These are phyloP conservation scores for Durio zibethinus DNA, from an alignment of 345 rosid genomes.

Conservation along the genomic window DNA sequence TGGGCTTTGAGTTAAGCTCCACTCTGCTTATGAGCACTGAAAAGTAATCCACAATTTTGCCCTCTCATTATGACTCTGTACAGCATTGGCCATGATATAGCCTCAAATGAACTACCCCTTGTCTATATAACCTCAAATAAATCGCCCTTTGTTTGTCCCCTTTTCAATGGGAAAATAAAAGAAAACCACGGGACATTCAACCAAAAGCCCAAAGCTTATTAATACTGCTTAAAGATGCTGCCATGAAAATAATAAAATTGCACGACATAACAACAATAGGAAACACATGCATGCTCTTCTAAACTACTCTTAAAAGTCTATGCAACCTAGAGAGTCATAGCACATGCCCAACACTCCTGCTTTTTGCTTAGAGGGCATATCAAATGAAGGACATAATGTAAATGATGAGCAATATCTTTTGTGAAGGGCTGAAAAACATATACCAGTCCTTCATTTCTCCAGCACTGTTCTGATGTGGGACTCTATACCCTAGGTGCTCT, in stretches of 20 bases:
- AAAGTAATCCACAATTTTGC: neutral
- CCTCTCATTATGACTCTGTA: neutral
- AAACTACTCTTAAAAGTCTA: neutral
- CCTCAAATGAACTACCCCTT: neutral
- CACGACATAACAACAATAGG: neutral
- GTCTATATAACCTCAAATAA: neutral
- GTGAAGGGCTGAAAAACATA: neutral
- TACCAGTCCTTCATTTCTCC: neutral
- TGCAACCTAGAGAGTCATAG: neutral
- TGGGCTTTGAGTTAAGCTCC: neutral
- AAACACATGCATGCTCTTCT: neutral
- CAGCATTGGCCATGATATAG: neutral
- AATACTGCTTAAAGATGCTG: neutral
- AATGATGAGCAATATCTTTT: neutral
- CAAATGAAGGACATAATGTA: neutral
- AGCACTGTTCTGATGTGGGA: neutral
- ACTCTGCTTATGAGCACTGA: neutral
- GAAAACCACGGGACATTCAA: neutral
- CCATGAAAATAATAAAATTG: neutral
- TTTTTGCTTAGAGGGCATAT: neutral
- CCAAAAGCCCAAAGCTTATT: neutral
- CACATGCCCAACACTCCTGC: neutral
- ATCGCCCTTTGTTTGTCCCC: neutral
- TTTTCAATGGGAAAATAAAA: neutral
- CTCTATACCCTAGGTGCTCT: neutral